phyloP scores from a whole-genome alignment of 1,284 basidiomycete species.

The Lentinula novae-zelandiae region DNA sequence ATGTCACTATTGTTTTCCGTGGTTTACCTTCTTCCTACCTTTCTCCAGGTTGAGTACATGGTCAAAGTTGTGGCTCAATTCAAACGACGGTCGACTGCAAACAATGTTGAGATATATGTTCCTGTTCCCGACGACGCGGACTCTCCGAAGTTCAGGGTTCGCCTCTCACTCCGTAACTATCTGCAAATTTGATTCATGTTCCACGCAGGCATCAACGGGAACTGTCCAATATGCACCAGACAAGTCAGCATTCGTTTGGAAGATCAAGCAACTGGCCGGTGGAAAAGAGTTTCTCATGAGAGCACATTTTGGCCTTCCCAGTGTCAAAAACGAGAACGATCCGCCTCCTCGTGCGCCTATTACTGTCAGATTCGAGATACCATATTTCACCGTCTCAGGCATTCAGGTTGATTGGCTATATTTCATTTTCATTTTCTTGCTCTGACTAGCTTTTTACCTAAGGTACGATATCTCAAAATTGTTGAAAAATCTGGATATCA shows the following conservation, averaged over 20 bases:
- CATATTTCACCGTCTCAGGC: conserved; percentile 96
- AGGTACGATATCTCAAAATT: conserved; percentile 66
- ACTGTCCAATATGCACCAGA: conserved; percentile 94
- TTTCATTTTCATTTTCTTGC: background rate
- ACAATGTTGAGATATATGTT: conserved; percentile 98
- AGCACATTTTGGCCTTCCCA: conserved; percentile 92
- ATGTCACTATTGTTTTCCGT: background rate
- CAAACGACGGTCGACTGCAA: conserved; percentile 93
- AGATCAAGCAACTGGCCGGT: conserved; percentile 93
- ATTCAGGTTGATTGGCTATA: conserved; percentile 88
- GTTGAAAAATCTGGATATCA: conserved; percentile 98
- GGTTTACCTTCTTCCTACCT: background rate
- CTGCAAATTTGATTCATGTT: background rate
- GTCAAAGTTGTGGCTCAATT: conserved; percentile 99
- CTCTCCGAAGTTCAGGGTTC: conserved; percentile 91
- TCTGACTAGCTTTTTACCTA: background rate
- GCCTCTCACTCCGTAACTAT: conserved; percentile 23
- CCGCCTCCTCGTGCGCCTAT: conserved; percentile 91
- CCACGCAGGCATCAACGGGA: conserved; percentile 76
- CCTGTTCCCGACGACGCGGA: conserved; percentile 99
- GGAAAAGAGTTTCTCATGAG: conserved; percentile 94
- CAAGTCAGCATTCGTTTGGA: conserved; percentile 96
- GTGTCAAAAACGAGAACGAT: conserved; percentile 83
- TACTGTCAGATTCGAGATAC: conserved; percentile 96
- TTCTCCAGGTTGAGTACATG: conserved; percentile 91